A percentile compares a stretch with the other conserved stretches of the same genome.
Conservation (phyloP, 1,284 basidiomycete genomes). For the Phylloboletellus chloephorus region DNA sequence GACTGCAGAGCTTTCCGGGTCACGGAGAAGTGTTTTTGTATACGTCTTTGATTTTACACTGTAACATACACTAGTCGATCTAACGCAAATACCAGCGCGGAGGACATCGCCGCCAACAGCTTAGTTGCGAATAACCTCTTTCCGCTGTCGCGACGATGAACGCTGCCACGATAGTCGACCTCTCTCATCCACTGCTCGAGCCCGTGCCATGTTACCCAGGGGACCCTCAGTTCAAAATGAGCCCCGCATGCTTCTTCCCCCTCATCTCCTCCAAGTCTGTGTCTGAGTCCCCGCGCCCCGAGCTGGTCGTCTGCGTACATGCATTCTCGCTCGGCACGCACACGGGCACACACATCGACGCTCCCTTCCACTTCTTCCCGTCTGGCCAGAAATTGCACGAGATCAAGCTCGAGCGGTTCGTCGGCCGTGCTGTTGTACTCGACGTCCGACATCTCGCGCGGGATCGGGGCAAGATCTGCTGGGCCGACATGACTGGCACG, state of each 20-base stretch:
- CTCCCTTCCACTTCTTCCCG: slow-evolving; percentile 63
- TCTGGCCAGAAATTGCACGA: slow-evolving; percentile 51
- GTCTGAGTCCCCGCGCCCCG: neutral
- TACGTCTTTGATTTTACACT: neutral
- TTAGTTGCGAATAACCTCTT: too few relatives aligned
- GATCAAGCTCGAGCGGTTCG: slow-evolving; percentile 45
- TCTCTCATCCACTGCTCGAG: slow-evolving; percentile 24
- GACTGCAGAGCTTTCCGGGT: neutral
- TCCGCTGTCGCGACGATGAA: slow-evolving; percentile 9
- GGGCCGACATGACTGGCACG: slow-evolving; percentile 35
- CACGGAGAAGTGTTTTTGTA: neutral
- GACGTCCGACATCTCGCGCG: slow-evolving; percentile 40
- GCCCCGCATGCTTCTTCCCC: slow-evolving; percentile 14
- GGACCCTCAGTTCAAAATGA: slow-evolving; percentile 25
- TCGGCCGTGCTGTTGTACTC: slow-evolving; percentile 48
- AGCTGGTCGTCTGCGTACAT: slow-evolving; percentile 21
- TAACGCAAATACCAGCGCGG: too few relatives aligned
- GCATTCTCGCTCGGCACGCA: slow-evolving; percentile 29
- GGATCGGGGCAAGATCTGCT: slow-evolving; percentile 45
- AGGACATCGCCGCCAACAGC: too few relatives aligned
- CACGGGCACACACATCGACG: slow-evolving; percentile 67
- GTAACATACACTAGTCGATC: too few relatives aligned
- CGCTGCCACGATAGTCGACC: slow-evolving; percentile 21
- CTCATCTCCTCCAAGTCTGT: slow-evolving; percentile 1
- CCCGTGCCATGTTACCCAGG: slow-evolving; percentile 28